These are phyloP conservation scores for Lathyrus sativus DNA, from an alignment of 306 rosid genomes.

Conservation along the genomic window DNA sequence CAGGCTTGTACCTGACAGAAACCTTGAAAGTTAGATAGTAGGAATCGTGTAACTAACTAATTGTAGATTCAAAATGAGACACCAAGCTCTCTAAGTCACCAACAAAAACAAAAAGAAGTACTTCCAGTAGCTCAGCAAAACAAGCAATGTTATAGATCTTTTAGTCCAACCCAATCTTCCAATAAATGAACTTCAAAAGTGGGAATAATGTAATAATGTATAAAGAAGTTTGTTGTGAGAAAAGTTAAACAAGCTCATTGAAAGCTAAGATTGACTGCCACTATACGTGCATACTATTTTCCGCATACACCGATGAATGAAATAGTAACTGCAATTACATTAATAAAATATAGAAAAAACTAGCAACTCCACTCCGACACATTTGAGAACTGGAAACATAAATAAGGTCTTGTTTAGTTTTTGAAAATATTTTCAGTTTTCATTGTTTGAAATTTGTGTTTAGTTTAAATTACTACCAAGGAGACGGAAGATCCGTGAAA, in stretches of 20 bases:
- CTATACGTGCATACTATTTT: not conserved
- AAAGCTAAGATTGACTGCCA: constrained; percentile 12
- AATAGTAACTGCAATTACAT: constrained; percentile 21
- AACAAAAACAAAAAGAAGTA: constrained; percentile 23
- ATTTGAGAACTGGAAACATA: not conserved
- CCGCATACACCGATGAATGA: constrained; percentile 10
- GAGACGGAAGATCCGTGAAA: too few relatives aligned
- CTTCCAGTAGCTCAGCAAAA: constrained; percentile 15
- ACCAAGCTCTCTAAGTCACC: constrained; percentile 9
- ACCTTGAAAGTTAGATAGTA: constrained; percentile 28
- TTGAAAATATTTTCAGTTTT: too few relatives aligned
- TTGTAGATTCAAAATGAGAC: constrained; percentile 17
- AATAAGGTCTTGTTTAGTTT: not conserved
- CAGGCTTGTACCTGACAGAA: constrained; percentile 78
- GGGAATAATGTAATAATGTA: constrained; percentile 5
- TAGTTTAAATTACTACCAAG: too few relatives aligned
- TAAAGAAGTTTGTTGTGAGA: constrained; percentile 20
- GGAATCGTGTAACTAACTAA: constrained; percentile 19
- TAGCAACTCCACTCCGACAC: not conserved
- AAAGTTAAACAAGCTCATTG: constrained; percentile 15
- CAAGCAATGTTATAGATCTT: constrained; percentile 17
- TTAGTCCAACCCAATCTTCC: constrained; percentile 24
- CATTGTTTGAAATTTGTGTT: too few relatives aligned
- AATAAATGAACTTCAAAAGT: constrained; percentile 28
- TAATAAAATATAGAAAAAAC: constrained; percentile 5